Base-by-base conservation (phyloP, 1,284 basidiomycete genomes). In the Sporisorium sorghi region DNA sequence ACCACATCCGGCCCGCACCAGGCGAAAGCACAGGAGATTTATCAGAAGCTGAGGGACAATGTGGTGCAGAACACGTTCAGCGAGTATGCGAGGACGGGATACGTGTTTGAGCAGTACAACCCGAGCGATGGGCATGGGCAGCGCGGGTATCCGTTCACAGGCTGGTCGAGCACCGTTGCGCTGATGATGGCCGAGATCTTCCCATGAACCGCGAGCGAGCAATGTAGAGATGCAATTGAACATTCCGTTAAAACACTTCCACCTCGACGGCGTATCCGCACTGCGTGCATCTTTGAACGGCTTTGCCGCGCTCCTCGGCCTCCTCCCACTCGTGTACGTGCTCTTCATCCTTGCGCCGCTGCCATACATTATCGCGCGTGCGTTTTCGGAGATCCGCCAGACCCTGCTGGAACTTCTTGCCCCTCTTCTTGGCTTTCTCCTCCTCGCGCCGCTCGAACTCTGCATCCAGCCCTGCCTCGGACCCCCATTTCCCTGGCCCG, bases 81-180 rank as follows among this genome's bases (percentile, higher is more conserved):
- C 91, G 93, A 97, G 85, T 97, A 94, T 84, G 87, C 92, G 78
- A 89, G 91, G 28, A 97, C 94, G 1, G 94, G 93, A 9, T 95
- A 93, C 83, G 92, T 94, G 11, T 97, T 94, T 93, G 94, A 97
- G 85, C 95, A 97, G 85, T 97, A 97, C 84, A 91, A 97, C 82
- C 87, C 93, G 0, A 85, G 87, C 10, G 92, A 89, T 11, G 94
- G 94, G 14, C 88, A 92, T 80, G 94, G 94, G 1, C 89, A 88
- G 81, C 87, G 94, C 86, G 92, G 92, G 90, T 75, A 64, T 86
- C 85, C 61, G 37, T 79, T 81, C 58, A 78, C 80, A 2, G 78
- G 81, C 5, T 84, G 82, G 80, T 79, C 83, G 2, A 76, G 75
- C 50, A 68, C 80, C 4, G 78, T 83, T 2, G 80, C 77, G 9